A percentile compares a stretch with the other conserved stretches of the same genome.
Conservation (phyloP, 2,329 filamentous ascomycete species). For the Lasiodiplodia theobromae region DNA sequence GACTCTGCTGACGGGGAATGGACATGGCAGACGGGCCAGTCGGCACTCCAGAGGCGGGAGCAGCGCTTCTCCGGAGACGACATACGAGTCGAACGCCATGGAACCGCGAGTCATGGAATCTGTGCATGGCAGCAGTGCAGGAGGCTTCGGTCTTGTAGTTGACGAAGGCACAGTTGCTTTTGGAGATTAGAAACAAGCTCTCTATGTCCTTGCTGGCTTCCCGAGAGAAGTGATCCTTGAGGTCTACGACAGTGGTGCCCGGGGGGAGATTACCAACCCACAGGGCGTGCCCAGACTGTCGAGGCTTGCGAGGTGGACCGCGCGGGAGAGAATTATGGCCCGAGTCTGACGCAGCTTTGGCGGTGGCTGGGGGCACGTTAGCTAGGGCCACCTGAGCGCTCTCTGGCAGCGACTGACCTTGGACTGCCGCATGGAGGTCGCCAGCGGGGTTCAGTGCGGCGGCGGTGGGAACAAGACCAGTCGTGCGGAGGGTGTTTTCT, state of each 20-base stretch:
- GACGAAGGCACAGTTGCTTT: constrained; percentile 96
- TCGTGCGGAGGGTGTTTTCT: neutral
- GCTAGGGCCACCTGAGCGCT: neutral
- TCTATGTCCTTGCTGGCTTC: constrained; percentile 78
- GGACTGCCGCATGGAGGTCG: constrained; percentile 30
- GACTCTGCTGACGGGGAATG: constrained; percentile 36
- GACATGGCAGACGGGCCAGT: constrained; percentile 61
- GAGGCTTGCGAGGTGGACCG: constrained; percentile 71
- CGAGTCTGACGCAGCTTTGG: constrained; percentile 17
- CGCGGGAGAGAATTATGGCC: constrained; percentile 54
- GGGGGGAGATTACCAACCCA: constrained; percentile 96
- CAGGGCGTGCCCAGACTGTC: constrained; percentile 81
- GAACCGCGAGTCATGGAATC: constrained; percentile 91
- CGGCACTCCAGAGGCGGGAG: constrained; percentile 56
- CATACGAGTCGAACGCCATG: constrained; percentile 86
- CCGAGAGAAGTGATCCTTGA: constrained; percentile 91
- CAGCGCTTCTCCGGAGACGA: constrained; percentile 70
- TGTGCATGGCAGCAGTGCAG: constrained; percentile 77
- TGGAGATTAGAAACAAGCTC: constrained; percentile 91
- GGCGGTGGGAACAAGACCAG: neutral
- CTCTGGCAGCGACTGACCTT: constrained; percentile 35
- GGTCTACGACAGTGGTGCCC: constrained; percentile 77
- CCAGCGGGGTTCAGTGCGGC: neutral
- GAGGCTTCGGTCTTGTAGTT: constrained; percentile 86
- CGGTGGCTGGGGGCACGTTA: constrained; percentile 4